These are phyloP conservation scores for Clarireedia paspali DNA, from an alignment of 2,329 filamentous ascomycete genomes.

Conservation along the genomic window DNA sequence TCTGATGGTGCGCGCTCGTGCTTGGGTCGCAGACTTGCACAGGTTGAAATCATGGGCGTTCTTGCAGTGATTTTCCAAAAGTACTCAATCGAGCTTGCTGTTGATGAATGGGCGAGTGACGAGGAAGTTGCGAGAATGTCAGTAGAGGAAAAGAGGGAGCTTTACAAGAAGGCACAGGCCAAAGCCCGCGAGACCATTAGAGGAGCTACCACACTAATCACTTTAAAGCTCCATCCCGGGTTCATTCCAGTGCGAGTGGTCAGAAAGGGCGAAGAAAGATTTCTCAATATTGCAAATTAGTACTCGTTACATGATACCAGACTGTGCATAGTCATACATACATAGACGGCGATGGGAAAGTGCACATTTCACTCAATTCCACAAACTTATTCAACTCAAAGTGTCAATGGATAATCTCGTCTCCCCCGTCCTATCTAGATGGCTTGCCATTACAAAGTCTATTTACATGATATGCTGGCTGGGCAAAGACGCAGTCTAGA, in stretches of 20 bases:
- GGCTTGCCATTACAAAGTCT: too few species aligned
- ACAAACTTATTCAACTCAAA: too few species aligned
- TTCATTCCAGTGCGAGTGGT: constrained; percentile 59
- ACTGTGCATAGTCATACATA: background rate
- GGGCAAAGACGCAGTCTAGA: too few species aligned
- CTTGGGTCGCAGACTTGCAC: constrained; percentile 30
- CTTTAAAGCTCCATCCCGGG: constrained; percentile 58
- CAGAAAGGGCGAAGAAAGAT: constrained; percentile 61
- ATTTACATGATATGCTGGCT: too few species aligned
- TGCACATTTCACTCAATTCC: too few species aligned
- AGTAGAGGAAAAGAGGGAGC: constrained; percentile 13
- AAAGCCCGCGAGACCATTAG: constrained; percentile 35
- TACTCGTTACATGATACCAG: constrained; percentile 3
- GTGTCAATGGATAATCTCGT: too few species aligned
- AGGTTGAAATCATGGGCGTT: constrained; percentile 30
- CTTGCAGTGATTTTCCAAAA: constrained; percentile 25
- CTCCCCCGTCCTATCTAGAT: too few species aligned
- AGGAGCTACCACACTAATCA: constrained; percentile 56
- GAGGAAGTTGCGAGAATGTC: constrained; percentile 22
- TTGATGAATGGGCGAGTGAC: constrained; percentile 25
- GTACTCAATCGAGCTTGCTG: constrained; percentile 26
- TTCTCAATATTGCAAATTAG: constrained; percentile 36
- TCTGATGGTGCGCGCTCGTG: constrained; percentile 33
- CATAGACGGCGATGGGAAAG: too few species aligned
- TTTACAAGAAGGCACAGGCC: constrained; percentile 29